These are phyloP conservation scores for Adansonia madagascariensis DNA, from an alignment of 441 rosid genomes.

Conservation along the genomic window DNA sequence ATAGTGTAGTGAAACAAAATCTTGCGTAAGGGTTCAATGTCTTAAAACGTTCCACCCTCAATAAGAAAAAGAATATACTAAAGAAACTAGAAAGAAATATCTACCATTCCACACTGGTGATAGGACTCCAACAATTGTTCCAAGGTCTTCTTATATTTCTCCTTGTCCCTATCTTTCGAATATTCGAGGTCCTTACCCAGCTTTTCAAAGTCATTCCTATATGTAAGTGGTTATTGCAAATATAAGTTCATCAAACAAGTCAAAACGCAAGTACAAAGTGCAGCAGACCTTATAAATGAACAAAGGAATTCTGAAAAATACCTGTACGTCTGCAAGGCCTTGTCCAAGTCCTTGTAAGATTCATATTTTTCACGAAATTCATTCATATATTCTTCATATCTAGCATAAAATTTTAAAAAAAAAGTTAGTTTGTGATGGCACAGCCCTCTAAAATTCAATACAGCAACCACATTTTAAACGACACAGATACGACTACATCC, in stretches of 20 bases:
- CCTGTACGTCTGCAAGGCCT: slow-evolving; percentile 80
- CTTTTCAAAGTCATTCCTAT: slow-evolving; percentile 69
- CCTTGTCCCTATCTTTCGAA: slow-evolving; percentile 74
- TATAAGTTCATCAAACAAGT: slow-evolving; percentile 19
- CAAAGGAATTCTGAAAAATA: slow-evolving; percentile 36
- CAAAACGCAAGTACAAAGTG: background rate
- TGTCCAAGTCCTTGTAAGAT: slow-evolving; percentile 72
- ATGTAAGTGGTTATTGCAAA: slow-evolving; percentile 22
- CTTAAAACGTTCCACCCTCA: background rate
- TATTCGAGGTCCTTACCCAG: slow-evolving; percentile 75
- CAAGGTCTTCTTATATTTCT: slow-evolving; percentile 61
- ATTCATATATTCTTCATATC: slow-evolving; percentile 81
- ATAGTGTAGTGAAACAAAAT: background rate
- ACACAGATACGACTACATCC: slow-evolving; percentile 18
- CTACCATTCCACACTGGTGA: slow-evolving; percentile 65
- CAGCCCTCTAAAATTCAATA: slow-evolving; percentile 8
- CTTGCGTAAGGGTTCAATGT: background rate
- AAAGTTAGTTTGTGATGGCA: slow-evolving; percentile 26
- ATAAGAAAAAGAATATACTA: slow-evolving; percentile 6
- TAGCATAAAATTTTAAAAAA: slow-evolving; percentile 35
- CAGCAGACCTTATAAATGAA: background rate
- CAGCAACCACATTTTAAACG: background rate
- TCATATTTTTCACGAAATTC: slow-evolving; percentile 85
- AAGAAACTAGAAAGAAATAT: slow-evolving; percentile 24
- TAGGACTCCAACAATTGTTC: slow-evolving; percentile 69